Evolutionary conservation across 2,329 filamentous ascomycete species (phyloP).

Genomic region (Atkinsonella hypoxylon): DNA sequence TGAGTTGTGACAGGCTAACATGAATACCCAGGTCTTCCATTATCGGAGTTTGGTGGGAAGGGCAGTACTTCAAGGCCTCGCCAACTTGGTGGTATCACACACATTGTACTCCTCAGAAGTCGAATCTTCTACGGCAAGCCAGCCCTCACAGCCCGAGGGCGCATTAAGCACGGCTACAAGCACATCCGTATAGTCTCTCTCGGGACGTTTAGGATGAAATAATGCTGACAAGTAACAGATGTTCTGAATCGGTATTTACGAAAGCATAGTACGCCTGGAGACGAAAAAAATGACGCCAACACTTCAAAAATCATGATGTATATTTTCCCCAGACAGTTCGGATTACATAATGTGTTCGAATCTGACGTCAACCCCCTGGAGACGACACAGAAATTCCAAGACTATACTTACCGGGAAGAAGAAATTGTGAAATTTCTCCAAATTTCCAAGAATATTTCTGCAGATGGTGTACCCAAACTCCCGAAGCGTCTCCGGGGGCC

Average conservation of each 20-base stretch:
- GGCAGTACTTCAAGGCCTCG: not conserved
- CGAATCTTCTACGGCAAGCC: conserved; percentile 79
- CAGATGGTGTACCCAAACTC: conserved; percentile 21
- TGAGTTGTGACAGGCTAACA: not conserved
- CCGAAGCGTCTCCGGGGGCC: conserved; percentile 60
- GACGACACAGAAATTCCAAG: conserved; percentile 64
- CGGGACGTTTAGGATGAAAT: too few species aligned
- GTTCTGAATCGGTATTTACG: conserved; percentile 59
- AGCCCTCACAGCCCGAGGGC: conserved; percentile 53
- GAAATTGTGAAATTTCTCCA: conserved; percentile 46
- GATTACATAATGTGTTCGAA: conserved; percentile 84
- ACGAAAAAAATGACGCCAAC: conserved; percentile 25
- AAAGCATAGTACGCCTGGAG: not conserved
- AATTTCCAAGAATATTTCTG: conserved; percentile 5
- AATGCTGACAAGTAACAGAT: conserved; percentile 39
- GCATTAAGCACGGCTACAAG: conserved; percentile 61
- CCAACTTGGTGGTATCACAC: conserved; percentile 27
- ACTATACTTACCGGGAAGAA: conserved; percentile 75
- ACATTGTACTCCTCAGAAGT: conserved; percentile 66
- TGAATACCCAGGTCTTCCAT: conserved; percentile 29
- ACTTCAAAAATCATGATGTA: conserved; percentile 75
- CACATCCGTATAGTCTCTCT: conserved; percentile 58
- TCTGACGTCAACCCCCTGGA: conserved; percentile 51
- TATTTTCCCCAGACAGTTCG: conserved; percentile 85
- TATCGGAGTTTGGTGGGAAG: conserved; percentile 31